phyloP scores from a whole-genome alignment of 2,329 filamentous ascomycete species.

The Scorias spongiosa region DNA sequence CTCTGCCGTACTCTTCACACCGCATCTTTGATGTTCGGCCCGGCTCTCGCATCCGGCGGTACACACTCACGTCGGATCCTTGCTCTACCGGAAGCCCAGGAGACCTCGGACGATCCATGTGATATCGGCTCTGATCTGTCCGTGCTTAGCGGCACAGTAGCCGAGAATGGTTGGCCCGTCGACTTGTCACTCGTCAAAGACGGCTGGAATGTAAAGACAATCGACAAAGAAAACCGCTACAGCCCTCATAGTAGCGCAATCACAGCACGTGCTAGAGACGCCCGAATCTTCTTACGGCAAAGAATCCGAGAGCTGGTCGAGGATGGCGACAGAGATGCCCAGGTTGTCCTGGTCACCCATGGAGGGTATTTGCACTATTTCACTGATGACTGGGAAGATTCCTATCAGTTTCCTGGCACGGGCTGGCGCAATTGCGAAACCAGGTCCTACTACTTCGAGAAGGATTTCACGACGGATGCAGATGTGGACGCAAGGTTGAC shows the following conservation, averaged over 20 bases:
- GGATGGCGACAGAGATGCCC: not conserved
- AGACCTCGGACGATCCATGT: conserved; percentile 1
- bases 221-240: not conserved
- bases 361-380: conserved; percentile 2
- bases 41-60: not conserved
- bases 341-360: conserved; percentile 1
- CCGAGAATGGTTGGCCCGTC: conserved; percentile 1
- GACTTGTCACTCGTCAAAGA: not conserved
- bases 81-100: conserved; percentile 2
- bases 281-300: not conserved
- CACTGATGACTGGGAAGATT: conserved; percentile 2
- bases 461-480: not conserved
- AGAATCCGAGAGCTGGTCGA: not conserved
- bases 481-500: conserved; percentile 1
- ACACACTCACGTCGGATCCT: not conserved
- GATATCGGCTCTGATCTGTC: not conserved
- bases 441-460: conserved; percentile 1
- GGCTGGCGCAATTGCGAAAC: conserved; percentile 2
- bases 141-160: not conserved
- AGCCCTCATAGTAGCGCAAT: not conserved
- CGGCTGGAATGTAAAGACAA: conserved; percentile 1
- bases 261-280: not conserved
- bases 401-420: not conserved
- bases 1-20: conserved; percentile 2
- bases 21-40: conserved; percentile 1